Evolutionary conservation across 2,329 filamentous ascomycete genomes (phyloP), one percentile per base, ranked within the genome.

Genomic region (Coleophoma crateriformis): DNA sequence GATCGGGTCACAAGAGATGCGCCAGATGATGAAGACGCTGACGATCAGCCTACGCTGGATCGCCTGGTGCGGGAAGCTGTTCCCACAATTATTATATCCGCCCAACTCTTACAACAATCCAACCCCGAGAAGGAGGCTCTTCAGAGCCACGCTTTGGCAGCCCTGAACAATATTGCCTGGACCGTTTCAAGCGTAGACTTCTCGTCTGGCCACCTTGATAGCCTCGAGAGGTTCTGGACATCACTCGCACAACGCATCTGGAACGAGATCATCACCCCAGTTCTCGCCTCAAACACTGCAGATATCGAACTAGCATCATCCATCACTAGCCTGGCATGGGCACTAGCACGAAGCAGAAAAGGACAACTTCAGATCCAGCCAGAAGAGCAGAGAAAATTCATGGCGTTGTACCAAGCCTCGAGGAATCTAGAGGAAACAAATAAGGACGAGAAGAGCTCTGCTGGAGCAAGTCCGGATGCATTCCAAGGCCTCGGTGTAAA

Each of bases 141-240:
- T 38, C 78, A 78, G 54, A 65, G 65, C 17, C 73, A 77, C 55
- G 77, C 82, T 15, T 67, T 87, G 20, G 77, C 79, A 2, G 76
- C 81, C 14, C 71, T 87, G 51, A 85, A 80, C 70, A 87, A 87
- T 65, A 78, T 86, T 47, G 73, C 82, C 47, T 87, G 84, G 82
- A 83, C 82, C 11, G 70, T 84, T 38, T 82, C 79, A 8, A 76
- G 77, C 58, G 69, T 83, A 56, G 80, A 84, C 64, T 82, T 82
- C 58, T 69, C 73, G 20, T 73, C 78, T 33, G 67, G 68, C n/a
- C 80, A 81, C 61, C 66, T 71, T 4, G 68, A 56, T 6, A 56
- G 70, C 49, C 71, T 86, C 49, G 71, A 72, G 47, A 67, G 66
- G 44, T 72, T 72, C 4, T 87, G 84, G 83, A 63, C 65, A 2